Percentiles rank a stretch among this genome's conserved stretches.
These are phyloP conservation scores for Emmonsiellopsis sp. DNA, from an alignment of 2,329 filamentous ascomycete species.

Conservation along the genomic window DNA sequence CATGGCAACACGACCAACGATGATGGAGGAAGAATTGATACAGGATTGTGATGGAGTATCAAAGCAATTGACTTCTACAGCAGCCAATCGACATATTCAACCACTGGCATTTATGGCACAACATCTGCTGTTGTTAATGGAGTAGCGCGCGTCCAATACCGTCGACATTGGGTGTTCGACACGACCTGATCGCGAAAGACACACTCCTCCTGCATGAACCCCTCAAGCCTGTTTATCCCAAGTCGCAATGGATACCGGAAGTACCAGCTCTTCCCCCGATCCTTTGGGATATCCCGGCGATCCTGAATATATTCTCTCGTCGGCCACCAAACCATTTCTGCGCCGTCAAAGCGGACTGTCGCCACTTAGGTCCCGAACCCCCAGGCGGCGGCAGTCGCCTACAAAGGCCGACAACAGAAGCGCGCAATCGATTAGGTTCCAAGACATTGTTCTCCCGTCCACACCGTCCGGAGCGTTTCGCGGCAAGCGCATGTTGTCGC, in stretches of 20 bases:
- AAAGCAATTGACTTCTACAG: neutral
- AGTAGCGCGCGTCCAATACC: neutral
- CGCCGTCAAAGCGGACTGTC: conserved; percentile 33
- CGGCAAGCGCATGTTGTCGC: conserved; percentile 19
- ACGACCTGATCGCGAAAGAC: neutral
- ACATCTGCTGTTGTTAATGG: neutral
- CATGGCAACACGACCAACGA: neutral
- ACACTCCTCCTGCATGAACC: neutral
- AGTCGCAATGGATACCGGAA: conserved; percentile 25
- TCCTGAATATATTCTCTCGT: conserved; percentile 34
- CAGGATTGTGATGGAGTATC: neutral
- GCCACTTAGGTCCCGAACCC: conserved; percentile 27
- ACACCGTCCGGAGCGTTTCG: conserved; percentile 24
- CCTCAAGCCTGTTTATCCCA: neutral
- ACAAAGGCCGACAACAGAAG: conserved; percentile 17
- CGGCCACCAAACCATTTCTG: conserved; percentile 29
- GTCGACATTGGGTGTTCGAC: neutral
- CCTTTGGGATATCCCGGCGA: conserved; percentile 34
- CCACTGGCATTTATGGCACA: neutral
- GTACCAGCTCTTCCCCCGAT: conserved; percentile 34
- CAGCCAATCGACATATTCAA: neutral
- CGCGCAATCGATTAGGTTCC: conserved; percentile 32
- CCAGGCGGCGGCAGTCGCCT: conserved; percentile 19
- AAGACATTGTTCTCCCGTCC: conserved; percentile 34
- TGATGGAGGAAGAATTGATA: neutral